Conservation (phyloP, 495 filamentous ascomycete species). For the Lasiosphaeris hirsuta region DNA sequence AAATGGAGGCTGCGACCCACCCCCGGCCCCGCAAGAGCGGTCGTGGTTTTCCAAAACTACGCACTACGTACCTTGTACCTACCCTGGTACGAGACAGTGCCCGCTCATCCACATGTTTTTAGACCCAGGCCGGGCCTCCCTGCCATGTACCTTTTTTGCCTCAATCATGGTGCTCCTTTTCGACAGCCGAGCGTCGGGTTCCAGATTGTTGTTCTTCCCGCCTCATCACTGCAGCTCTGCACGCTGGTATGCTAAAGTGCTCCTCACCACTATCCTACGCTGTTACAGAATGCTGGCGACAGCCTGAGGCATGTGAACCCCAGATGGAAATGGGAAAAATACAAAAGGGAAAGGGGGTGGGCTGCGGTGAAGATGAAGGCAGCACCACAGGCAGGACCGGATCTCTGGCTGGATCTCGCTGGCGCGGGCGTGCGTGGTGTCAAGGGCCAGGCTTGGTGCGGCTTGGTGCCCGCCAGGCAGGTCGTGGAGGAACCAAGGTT, state of each 20-base stretch:
- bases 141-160: slow-evolving; percentile 18
- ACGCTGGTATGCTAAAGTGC: not conserved
- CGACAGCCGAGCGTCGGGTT: slow-evolving; percentile 16
- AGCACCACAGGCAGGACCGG: not conserved
- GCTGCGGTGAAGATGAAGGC: too few relatives aligned
- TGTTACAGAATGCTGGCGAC: not conserved
- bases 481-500: too few relatives aligned
- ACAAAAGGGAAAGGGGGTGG: too few relatives aligned
- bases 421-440: too few relatives aligned
- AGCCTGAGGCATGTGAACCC: too few relatives aligned
- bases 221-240: not conserved
- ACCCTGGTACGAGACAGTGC: slow-evolving; percentile 10
- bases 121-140: slow-evolving; percentile 10
- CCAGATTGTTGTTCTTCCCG: slow-evolving; percentile 5
- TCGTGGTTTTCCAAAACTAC: slow-evolving; percentile 8
- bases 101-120: slow-evolving; percentile 16
- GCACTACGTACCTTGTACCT: slow-evolving; percentile 7
- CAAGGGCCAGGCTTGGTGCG: too few relatives aligned
- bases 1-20: slow-evolving; percentile 11
- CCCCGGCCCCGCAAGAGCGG: slow-evolving; percentile 5
- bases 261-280: not conserved
- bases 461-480: too few relatives aligned
- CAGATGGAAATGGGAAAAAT: too few relatives aligned
- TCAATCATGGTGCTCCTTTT: slow-evolving; percentile 11
- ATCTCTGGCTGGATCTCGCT: not conserved